phyloP scores from a whole-genome alignment of 768 basidiomycete genomes.

The Boletus subparvulus region DNA sequence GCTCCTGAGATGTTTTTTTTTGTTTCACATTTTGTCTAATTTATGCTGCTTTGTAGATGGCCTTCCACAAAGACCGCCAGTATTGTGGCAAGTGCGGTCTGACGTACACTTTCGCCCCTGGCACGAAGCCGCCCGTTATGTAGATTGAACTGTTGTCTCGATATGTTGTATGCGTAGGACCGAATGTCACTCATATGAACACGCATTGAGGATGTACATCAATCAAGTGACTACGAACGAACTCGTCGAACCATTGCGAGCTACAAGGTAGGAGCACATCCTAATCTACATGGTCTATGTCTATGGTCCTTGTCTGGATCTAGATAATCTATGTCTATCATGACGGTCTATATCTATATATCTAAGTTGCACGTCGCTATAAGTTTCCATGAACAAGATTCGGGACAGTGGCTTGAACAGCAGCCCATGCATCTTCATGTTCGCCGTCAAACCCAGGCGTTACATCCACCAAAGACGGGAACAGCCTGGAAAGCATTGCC shows the following conservation, averaged over 20 bases:
- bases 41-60: conserved; percentile 65
- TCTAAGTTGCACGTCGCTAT: background rate
- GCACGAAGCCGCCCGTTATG: conserved; percentile 72
- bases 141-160: conserved; percentile 34
- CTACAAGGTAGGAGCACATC: background rate
- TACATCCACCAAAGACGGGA: conserved; percentile 39
- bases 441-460: conserved; percentile 34
- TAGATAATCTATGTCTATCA: background rate
- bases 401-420: conserved; percentile 11
- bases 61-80: conserved; percentile 97
- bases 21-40: background rate
- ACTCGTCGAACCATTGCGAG: background rate
- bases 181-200: conserved; percentile 6
- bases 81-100: conserved; percentile 95
- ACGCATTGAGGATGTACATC: background rate
- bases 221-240: background rate
- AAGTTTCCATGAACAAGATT: background rate
- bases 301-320: background rate
- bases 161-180: conserved; percentile 15
- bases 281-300: background rate
- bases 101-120: conserved; percentile 83
- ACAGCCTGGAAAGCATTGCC: conserved; percentile 34
- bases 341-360: conserved; percentile 1
- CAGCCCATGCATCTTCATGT: conserved; percentile 33
- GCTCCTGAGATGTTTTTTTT: background rate